phyloP scores from a whole-genome alignment of 75 land plant species.

The Cunninghamia lanceolata region DNA sequence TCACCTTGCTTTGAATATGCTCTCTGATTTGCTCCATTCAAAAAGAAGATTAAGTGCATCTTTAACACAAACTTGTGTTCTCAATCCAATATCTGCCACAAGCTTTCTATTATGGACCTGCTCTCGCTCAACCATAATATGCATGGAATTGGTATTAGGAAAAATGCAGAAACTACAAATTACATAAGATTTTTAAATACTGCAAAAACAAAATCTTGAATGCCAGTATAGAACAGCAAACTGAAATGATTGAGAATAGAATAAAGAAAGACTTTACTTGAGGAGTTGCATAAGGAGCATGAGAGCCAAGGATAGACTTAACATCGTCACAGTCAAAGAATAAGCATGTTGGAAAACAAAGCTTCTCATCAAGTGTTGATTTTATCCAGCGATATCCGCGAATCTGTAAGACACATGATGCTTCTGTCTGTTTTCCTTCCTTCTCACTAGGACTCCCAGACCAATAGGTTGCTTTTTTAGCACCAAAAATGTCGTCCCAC shows the following conservation, averaged over 20 bases:
- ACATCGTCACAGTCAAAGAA: slow-evolving; percentile 68
- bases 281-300: slow-evolving; percentile 78
- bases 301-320: slow-evolving; percentile 49
- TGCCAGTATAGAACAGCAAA: not conserved
- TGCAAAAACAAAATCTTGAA: not conserved
- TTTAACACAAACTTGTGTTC: slow-evolving; percentile 56
- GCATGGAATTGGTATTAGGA: not conserved
- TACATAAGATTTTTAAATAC: not conserved
- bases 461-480: slow-evolving; percentile 29
- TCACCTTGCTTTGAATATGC: slow-evolving; percentile 64
- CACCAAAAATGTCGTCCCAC: slow-evolving; percentile 66
- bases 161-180: not conserved
- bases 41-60: slow-evolving; percentile 46
- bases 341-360: slow-evolving; percentile 62
- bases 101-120: slow-evolving; percentile 62
- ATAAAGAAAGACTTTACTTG: slow-evolving; percentile 43
- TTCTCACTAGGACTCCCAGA: slow-evolving; percentile 11
- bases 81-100: slow-evolving; percentile 63
- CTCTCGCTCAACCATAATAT: not conserved
- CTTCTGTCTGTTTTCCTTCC: slow-evolving; percentile 22
- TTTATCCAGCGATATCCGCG: slow-evolving; percentile 56
- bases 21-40: slow-evolving; percentile 39
- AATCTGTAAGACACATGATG: slow-evolving; percentile 66
- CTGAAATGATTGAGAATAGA: not conserved
- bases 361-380: slow-evolving; percentile 64